Conservation (phyloP, 2,329 filamentous ascomycete genomes). For the Mycosphaerella sp. region DNA sequence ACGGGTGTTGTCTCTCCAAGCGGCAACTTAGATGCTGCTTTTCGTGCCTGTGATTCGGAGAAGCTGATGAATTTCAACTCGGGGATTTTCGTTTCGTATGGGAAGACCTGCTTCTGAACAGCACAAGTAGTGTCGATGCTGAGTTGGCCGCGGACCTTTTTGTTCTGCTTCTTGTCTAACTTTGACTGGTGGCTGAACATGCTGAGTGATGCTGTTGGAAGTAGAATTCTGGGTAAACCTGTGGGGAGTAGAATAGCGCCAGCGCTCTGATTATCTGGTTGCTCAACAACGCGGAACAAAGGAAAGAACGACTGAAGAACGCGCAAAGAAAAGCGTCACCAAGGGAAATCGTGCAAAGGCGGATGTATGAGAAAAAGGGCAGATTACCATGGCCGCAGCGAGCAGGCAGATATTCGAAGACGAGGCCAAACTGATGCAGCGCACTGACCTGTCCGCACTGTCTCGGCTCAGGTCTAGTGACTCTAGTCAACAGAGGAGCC, state of each 20-base stretch:
- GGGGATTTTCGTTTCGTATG: slow-evolving; percentile 30
- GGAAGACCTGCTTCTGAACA: slow-evolving; percentile 39
- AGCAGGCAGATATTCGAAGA: neutral
- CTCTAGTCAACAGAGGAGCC: neutral
- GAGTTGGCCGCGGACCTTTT: slow-evolving; percentile 16
- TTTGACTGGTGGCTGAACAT: slow-evolving; percentile 9
- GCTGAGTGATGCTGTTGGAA: neutral
- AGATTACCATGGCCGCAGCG: neutral
- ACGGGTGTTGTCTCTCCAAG: slow-evolving; percentile 22
- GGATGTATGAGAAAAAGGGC: neutral
- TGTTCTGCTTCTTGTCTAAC: slow-evolving; percentile 6
- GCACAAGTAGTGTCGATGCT: slow-evolving; percentile 63
- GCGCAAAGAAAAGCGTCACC: neutral
- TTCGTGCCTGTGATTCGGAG: slow-evolving; percentile 19
- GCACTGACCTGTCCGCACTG: neutral
- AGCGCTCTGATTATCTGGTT: neutral
- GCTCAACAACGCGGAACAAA: neutral
- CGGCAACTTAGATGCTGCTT: slow-evolving; percentile 23
- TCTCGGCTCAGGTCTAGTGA: neutral
- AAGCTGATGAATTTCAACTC: slow-evolving; percentile 25
- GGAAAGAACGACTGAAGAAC: neutral
- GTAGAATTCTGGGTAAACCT: neutral
- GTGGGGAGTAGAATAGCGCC: neutral
- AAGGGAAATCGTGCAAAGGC: neutral
- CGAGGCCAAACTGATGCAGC: neutral